Conservation (phyloP, 306 rosid species). For the Prinsepia uniflora region DNA sequence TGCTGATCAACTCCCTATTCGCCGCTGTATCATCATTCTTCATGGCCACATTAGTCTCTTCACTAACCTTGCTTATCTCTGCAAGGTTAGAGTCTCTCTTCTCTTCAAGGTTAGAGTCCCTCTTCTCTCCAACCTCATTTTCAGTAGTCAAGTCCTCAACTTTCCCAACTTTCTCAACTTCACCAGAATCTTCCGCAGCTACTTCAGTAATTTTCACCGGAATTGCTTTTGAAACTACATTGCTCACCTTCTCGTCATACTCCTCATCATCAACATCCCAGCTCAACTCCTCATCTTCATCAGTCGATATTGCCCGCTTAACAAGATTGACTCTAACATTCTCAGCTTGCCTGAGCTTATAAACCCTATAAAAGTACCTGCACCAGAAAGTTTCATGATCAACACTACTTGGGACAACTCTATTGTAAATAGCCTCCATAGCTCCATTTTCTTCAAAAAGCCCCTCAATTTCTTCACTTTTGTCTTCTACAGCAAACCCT, state of each 20-base stretch:
- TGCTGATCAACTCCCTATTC: constrained; percentile 21
- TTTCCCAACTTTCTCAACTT: constrained; percentile 11
- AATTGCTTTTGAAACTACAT: constrained; percentile 24
- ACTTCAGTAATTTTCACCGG: constrained; percentile 21
- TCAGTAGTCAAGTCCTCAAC: constrained; percentile 11
- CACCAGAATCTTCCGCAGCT: constrained; percentile 31
- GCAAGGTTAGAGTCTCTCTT: too few relatives aligned
- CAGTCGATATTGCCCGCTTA: constrained; percentile 52
- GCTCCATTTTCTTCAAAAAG: constrained; percentile 53
- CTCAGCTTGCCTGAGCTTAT: constrained; percentile 64
- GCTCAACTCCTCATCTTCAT: constrained; percentile 79
- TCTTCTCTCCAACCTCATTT: background rate
- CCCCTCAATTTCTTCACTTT: constrained; percentile 49
- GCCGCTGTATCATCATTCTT: constrained; percentile 13
- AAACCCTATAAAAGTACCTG: constrained; percentile 69
- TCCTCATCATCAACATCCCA: constrained; percentile 89
- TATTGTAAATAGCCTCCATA: constrained; percentile 44
- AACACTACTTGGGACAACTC: constrained; percentile 49
- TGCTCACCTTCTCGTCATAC: constrained; percentile 22
- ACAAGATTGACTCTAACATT: constrained; percentile 65
- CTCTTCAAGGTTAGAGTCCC: too few relatives aligned
- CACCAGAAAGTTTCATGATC: constrained; percentile 66
- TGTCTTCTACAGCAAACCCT: constrained; percentile 48
- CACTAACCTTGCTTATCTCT: constrained; percentile 18
- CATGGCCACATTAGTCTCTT: constrained; percentile 21